Conservation (phyloP, 176 grass and related monocot genomes). For the Aechmea fasciata region DNA sequence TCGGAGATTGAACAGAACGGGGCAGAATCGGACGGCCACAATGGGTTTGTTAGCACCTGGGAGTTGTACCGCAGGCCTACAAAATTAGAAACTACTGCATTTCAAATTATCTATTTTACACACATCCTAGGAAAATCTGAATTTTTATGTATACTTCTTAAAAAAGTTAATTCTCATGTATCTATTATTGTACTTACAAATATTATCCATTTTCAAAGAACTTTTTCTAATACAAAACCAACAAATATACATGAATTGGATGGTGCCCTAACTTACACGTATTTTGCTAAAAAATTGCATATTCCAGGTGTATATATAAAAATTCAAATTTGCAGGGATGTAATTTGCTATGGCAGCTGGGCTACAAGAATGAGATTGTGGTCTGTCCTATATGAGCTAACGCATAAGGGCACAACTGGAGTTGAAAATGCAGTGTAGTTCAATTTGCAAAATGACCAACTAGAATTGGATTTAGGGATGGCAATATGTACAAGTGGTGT, state of each 20-base stretch:
- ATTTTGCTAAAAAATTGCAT: no score
- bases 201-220: neutral
- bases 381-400: neutral
- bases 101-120: neutral
- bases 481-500: neutral
- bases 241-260: neutral
- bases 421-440: neutral
- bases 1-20: constrained; percentile 53
- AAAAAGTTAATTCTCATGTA: no score
- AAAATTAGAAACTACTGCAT: constrained; percentile 1
- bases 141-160: no score
- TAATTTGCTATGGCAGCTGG: neutral
- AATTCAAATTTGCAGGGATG: no score
- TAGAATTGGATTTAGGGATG: neutral
- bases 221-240: neutral
- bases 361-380: neutral
- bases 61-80: constrained; percentile 79
- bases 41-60: constrained; percentile 82
- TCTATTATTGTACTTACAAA: neutral
- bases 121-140: no score
- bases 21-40: constrained; percentile 85
- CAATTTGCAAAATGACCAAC: constrained; percentile 8
- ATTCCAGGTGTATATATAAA: no score
- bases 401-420: neutral
- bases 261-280: no score